Evolutionary conservation across 1,139 yeast species (phyloP).

Genomic region (Taphrina confusa): DNA sequence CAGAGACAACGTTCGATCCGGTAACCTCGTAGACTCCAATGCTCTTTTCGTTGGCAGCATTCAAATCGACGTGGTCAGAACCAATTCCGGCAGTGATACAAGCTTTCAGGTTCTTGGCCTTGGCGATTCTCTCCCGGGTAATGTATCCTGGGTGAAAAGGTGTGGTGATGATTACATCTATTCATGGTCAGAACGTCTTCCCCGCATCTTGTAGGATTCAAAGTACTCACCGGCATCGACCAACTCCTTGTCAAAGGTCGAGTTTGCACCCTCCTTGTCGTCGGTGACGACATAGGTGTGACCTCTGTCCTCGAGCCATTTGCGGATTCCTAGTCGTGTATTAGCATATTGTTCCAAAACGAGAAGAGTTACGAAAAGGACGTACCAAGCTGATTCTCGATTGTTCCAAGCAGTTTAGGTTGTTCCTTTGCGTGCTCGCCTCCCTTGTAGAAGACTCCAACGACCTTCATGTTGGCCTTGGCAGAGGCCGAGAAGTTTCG

Average conservation of each 20-base stretch:
- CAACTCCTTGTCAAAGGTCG: slow-evolving; percentile 64
- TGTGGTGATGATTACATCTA: slow-evolving; percentile 71
- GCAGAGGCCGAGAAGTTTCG: slow-evolving; percentile 25
- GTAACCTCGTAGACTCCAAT: slow-evolving; percentile 78
- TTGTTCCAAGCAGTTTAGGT: slow-evolving; percentile 63
- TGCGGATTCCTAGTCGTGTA: slow-evolving; percentile 52
- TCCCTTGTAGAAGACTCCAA: slow-evolving; percentile 57
- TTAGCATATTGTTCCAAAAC: too few relatives aligned
- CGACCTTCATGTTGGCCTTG: slow-evolving; percentile 47
- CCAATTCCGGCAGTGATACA: slow-evolving; percentile 84
- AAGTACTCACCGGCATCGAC: slow-evolving; percentile 53
- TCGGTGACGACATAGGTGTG: slow-evolving; percentile 67
- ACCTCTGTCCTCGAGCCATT: slow-evolving; percentile 65
- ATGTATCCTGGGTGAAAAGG: slow-evolving; percentile 85
- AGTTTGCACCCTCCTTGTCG: slow-evolving; percentile 66
- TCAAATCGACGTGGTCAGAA: slow-evolving; percentile 75
- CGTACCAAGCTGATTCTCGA: slow-evolving; percentile 72
- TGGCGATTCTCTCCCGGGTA: slow-evolving; percentile 63
- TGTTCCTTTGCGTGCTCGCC: slow-evolving; percentile 60
- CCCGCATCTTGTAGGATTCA: neutral
- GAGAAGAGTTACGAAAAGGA: neutral
- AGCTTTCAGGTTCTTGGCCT: slow-evolving; percentile 72
- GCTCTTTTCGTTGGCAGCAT: slow-evolving; percentile 64
- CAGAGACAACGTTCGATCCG: slow-evolving; percentile 77
- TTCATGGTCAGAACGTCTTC: neutral